Conservation (phyloP, 169 alveolate species). For the Theileria orientalis region DNA sequence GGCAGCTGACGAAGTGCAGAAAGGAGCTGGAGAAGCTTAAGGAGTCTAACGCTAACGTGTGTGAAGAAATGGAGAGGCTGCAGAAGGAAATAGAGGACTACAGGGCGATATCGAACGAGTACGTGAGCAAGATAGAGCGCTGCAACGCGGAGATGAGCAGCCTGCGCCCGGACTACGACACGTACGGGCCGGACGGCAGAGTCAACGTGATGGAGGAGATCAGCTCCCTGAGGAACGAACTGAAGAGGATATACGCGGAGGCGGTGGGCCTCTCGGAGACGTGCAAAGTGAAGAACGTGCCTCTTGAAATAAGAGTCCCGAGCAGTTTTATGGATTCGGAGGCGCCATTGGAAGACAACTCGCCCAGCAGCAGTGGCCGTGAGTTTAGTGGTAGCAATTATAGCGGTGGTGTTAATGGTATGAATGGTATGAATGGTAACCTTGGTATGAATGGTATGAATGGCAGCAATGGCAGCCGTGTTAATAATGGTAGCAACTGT, state of each 20-base stretch:
- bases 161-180: not conserved
- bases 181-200: not conserved
- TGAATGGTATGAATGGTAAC: too few species aligned
- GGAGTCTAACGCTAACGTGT: constrained; percentile 1
- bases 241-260: constrained; percentile 18
- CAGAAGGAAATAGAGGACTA: constrained; percentile 23
- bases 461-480: not conserved
- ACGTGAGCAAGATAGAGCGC: constrained; percentile 12
- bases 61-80: constrained; percentile 17
- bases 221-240: not conserved
- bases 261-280: constrained; percentile 38
- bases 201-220: constrained; percentile 12
- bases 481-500: not conserved
- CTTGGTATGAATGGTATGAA: not conserved
- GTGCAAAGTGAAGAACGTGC: constrained; percentile 38
- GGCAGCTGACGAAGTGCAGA: not conserved
- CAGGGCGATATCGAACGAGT: constrained; percentile 2
- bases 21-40: constrained; percentile 15
- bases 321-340: not conserved
- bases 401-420: not conserved
- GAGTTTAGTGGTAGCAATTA: not conserved
- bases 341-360: not conserved
- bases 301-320: constrained; percentile 24
- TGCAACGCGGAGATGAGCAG: constrained; percentile 37
- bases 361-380: not conserved